Evolutionary conservation across 305 asterid genomes (phyloP).

Genomic region (Solanum chacoense): DNA sequence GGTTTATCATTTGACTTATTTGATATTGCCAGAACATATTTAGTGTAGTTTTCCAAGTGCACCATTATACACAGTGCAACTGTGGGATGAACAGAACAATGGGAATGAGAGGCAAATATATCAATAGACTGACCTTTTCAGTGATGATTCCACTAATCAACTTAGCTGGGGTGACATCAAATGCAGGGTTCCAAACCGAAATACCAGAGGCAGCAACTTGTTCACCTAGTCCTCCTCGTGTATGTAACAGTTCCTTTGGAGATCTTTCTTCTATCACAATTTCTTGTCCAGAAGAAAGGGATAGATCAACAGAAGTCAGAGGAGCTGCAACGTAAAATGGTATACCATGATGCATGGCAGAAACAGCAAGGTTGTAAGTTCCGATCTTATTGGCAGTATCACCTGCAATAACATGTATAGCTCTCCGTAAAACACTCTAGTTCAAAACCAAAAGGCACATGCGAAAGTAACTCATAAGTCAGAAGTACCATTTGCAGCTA

Average conservation of each 20-base stretch:
- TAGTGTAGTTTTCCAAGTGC: background rate
- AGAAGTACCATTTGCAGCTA: constrained; percentile 74
- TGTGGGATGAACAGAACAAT: background rate
- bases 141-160: constrained; percentile 67
- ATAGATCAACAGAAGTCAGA: constrained; percentile 66
- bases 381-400: constrained; percentile 97
- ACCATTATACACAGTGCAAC: background rate
- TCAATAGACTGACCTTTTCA: constrained; percentile 46
- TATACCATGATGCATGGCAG: constrained; percentile 70
- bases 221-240: constrained; percentile 86
- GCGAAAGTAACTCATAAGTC: background rate
- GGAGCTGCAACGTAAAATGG: constrained; percentile 94
- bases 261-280: constrained; percentile 91
- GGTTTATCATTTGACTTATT: background rate
- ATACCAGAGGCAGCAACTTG: constrained; percentile 91
- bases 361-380: constrained; percentile 79
- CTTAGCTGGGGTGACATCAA: constrained; percentile 85
- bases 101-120: constrained; percentile 16
- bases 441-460: background rate
- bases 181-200: constrained; percentile 95
- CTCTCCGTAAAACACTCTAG: background rate
- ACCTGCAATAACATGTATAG: constrained; percentile 29
- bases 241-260: constrained; percentile 51
- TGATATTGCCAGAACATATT: background rate
- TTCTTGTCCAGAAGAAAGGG: constrained; percentile 61